Evolutionary conservation across 257 asterid genomes (phyloP), one percentile per base, ranked within the genome.

Genomic region (Nicotiana obtusifolia): DNA sequence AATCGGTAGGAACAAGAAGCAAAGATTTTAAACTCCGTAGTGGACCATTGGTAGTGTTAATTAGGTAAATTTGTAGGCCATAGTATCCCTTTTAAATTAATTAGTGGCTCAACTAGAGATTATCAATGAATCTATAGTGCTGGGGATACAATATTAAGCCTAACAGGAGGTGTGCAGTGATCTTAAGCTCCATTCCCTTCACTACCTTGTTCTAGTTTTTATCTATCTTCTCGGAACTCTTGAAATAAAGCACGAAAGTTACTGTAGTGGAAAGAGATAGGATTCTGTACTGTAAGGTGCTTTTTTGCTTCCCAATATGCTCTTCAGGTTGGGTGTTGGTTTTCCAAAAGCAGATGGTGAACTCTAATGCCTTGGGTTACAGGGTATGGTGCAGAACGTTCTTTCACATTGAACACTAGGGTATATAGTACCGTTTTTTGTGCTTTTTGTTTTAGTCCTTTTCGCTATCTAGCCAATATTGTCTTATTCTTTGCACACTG

Each of bases 231-330:
- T 26, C 31, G 6, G 31, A 68, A 37, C 77, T 68, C 56, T 68
- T 68, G 52, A 68, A 68, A 20, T 37, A 37, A 37, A 68, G 3
- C 30, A 14, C 44, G 10, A 11, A 10, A 37, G 56, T 53, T 37
- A 37, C 41, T 68, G 19, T 68, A 68, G 56, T 68, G 77, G 31
- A 68, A 66, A 37, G 54, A 37, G 77, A 37, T n/a, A 68, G 31
- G 77, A n/a, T 35, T 68, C 77, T 68, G 10, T 68, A 35, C 56
- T 20, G 19, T 68, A 68, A 68, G 77, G 77, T 68, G 54, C n/a
- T 3, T n/a, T 68, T 68, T n/a, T n/a, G 56, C 77, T 24, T 68
- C 54, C 77, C 54, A 37, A 37, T 35, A 37, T 10, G 56, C 56
- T n/a, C 77, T 68, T 68, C 2, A 68, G 30, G 30, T 68, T 33